Evolutionary conservation across 228 moss, liverwort and hornwort genomes (phyloP), one percentile per base, ranked within the genome.

Genomic region (Sphagnum magellanicum): DNA sequence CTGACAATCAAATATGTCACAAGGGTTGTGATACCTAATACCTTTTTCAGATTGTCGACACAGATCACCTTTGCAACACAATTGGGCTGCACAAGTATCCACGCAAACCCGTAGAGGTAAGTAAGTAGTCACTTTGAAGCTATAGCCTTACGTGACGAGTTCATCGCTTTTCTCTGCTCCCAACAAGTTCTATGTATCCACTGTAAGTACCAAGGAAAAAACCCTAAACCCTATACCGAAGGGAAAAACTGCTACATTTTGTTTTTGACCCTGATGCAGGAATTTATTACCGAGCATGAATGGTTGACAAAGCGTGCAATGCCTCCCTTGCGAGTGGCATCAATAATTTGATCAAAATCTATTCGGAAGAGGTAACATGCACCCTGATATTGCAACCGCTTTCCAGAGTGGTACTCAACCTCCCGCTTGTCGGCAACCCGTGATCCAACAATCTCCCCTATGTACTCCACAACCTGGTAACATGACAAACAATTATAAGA

Each of bases 261-360:
- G 2, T 32, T 32, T 32, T 32, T 32, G 32, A 32, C 32, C 32
- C 0, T 32, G 32, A 32, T 32, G 32, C 32, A 32, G 32, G 32
- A 32, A 32, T 32, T 32, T 32, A 51, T 79, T 83, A 96, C 96
- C 86, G 89, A 88, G 84, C 95, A 96, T 63, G 96, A 96, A 81
- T 96, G 96, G 73, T 96, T 96, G 66, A 96, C 96, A 89, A 92
- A 96, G 74, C 96, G 89, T 63, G 96, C 96, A 67, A 96, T 96
- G 50, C 96, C 96, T 64, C 96, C 96, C 73, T 89, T 92, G 46
- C 91, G 87, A 58, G 96, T 96, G 50, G 96, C 96, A 80, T 96
- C 96, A 68, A 96, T 96, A 65, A 96, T 96, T 73, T 92, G 87
- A 75, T 96, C 96, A 66, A 79, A 79, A 73, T 96, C 92, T 81